Base-by-base conservation (phyloP, 768 basidiomycete genomes). In the Auriscalpium orientale region DNA sequence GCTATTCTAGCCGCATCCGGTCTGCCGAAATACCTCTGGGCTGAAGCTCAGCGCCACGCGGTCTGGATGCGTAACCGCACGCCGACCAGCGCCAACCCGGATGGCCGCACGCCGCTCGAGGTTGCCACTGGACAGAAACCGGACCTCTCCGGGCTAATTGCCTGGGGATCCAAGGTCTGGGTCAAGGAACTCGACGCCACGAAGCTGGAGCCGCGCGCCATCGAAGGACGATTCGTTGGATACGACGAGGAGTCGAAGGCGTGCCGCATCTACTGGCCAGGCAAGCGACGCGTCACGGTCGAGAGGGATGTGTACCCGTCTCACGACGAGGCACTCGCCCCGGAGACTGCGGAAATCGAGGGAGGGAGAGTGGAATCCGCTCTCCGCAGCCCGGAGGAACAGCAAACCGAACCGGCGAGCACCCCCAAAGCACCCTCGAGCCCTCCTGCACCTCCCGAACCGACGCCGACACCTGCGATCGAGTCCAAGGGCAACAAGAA, bases 251-350 rank as follows among this genome's bases (percentile, higher is more conserved):
- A 66, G 21, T 67, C 65, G 21, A 66, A 68, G 10, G 74, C 63
- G 0, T 65, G 68, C 40, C 53, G 65, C 4, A 62, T 75, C 11
- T 75, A 73, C 55, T 76, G 70, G 71, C 67, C 67, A 0, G 54
- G 60, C 11, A 66, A 58, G 16, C 60, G 55, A 1, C 40, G 59
- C 1, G 55, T 72, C 3, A 56, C 62, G 3, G 61, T 68, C 18
- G 65, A 72, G 46, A 56, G 63, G 4, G 68, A 66, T 49, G 55
- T 72, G 28, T 28, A 28, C 28, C 28, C 28, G 28, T 28, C 28
- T 28, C 28, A 28, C 28, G 28, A 28, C 28, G 28, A 28, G 28
- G 28, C 28, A 28, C 28, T 28, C 28, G 28, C 28, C 28, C 28
- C 28, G 28, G 28, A 28, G 4, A 28, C 28, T 28, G 28, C 28